These are phyloP conservation scores for Nevesoporus exiguus DNA, from an alignment of 768 basidiomycete genomes.

Conservation along the genomic window DNA sequence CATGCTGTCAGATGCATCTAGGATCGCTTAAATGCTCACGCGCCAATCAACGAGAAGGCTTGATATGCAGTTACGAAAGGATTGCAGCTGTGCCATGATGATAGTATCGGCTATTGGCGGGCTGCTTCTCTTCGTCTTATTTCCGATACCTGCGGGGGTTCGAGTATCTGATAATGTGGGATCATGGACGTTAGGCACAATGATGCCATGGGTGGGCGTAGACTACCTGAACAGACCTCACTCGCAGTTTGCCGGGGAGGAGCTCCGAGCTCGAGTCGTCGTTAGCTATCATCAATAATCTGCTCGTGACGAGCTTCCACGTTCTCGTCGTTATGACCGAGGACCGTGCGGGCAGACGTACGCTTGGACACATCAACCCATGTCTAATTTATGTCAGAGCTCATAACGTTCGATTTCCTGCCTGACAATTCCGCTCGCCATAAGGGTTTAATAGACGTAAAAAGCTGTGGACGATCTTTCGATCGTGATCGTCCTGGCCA, in stretches of 20 bases:
- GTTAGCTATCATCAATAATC: background rate
- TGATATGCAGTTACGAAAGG: background rate
- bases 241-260: background rate
- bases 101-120: slow-evolving; percentile 8
- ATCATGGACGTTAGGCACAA: slow-evolving; percentile 15
- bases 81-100: background rate
- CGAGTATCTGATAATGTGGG: slow-evolving; percentile 7
- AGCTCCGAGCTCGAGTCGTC: slow-evolving; percentile 10
- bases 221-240: background rate
- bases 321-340: slow-evolving; percentile 2
- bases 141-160: slow-evolving; percentile 3
- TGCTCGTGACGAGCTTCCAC: background rate
- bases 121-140: background rate
- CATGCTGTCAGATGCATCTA: background rate
- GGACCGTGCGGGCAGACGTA: background rate
- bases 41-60: background rate
- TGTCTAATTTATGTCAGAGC: background rate
- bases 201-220: slow-evolving; percentile 3
- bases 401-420: background rate
- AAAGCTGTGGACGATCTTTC: slow-evolving; percentile 14
- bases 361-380: background rate
- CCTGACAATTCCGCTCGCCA: background rate
- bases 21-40: slow-evolving; percentile 1
- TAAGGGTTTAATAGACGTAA: slow-evolving; percentile 8
- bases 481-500: slow-evolving; percentile 15